Evolutionary conservation across 306 rosid genomes (phyloP).

Genomic region (Acacia melanoxylon): DNA sequence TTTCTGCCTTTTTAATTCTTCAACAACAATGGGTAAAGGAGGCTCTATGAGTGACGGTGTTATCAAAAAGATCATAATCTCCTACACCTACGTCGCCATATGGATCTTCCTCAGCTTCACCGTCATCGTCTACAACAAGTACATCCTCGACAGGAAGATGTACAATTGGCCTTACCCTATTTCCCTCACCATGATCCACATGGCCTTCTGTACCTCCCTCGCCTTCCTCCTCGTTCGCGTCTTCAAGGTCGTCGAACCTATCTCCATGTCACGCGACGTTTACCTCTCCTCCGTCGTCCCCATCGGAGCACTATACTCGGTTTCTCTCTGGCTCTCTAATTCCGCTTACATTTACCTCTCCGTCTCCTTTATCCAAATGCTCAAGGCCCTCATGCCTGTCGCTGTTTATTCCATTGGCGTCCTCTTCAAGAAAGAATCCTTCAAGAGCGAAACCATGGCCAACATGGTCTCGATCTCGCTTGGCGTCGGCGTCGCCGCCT

Average conservation of each 20-base stretch:
- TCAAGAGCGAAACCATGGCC: conserved; percentile 54
- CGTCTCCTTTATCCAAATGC: conserved; percentile 69
- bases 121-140: conserved; percentile 74
- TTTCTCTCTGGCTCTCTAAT: conserved; percentile 69
- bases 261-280: conserved; percentile 57
- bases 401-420: conserved; percentile 66
- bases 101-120: conserved; percentile 75
- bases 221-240: conserved; percentile 58
- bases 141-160: conserved; percentile 75
- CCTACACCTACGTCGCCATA: conserved; percentile 59
- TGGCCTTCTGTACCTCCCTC: conserved; percentile 59
- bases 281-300: conserved; percentile 64
- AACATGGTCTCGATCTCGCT: conserved; percentile 66
- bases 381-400: conserved; percentile 68
- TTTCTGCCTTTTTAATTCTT: background rate
- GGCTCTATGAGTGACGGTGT: conserved; percentile 58
- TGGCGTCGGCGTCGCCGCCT: conserved; percentile 61
- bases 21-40: conserved; percentile 48
- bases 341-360: conserved; percentile 72
- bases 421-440: conserved; percentile 48
- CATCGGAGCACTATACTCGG: conserved; percentile 61
- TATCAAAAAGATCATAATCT: conserved; percentile 54
- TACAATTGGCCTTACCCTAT: conserved; percentile 65
- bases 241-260: conserved; percentile 58
- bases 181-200: conserved; percentile 73